These are phyloP conservation scores for Talaromyces pinophilus DNA, from an alignment of 2,329 filamentous ascomycete genomes.

Conservation along the genomic window DNA sequence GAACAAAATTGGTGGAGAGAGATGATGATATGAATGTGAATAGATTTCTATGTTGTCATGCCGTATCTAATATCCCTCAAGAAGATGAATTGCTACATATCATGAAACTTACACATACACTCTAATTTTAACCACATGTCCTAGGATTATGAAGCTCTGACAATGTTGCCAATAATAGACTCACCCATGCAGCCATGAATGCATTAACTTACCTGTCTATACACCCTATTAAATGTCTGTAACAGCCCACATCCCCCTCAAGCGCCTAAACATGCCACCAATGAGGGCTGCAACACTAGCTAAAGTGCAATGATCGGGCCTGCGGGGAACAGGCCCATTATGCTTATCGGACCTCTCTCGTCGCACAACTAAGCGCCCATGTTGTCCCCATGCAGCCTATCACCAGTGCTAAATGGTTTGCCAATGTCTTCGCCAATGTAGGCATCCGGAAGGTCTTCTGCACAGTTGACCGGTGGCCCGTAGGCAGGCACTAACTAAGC, in stretches of 20 bases:
- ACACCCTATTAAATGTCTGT: not conserved
- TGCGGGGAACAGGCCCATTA: slow-evolving; percentile 7
- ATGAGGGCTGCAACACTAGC: not conserved
- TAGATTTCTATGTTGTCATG: slow-evolving; percentile 15
- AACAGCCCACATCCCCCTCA: slow-evolving; percentile 4
- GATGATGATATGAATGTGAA: slow-evolving; percentile 19
- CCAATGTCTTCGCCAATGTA: slow-evolving; percentile 11
- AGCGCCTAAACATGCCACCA: slow-evolving; percentile 2
- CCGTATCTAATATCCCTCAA: not conserved
- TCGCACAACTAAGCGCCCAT: slow-evolving; percentile 20
- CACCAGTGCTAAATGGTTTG: slow-evolving; percentile 8
- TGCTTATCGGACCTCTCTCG: slow-evolving; percentile 21
- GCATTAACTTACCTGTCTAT: not conserved
- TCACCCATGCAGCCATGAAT: not conserved
- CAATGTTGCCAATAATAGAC: slow-evolving; percentile 4
- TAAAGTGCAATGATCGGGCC: not conserved
- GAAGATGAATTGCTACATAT: not conserved
- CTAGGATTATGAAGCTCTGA: not conserved
- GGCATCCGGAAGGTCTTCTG: not conserved
- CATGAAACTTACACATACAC: not conserved
- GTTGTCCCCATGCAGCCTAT: slow-evolving; percentile 6
- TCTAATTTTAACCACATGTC: not conserved
- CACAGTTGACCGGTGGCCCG: not conserved
- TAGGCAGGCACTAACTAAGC: not conserved
- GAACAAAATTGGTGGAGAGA: slow-evolving; percentile 17